Base-by-base conservation (phyloP, 2,329 filamentous ascomycete genomes). In the Boeremia exigua region DNA sequence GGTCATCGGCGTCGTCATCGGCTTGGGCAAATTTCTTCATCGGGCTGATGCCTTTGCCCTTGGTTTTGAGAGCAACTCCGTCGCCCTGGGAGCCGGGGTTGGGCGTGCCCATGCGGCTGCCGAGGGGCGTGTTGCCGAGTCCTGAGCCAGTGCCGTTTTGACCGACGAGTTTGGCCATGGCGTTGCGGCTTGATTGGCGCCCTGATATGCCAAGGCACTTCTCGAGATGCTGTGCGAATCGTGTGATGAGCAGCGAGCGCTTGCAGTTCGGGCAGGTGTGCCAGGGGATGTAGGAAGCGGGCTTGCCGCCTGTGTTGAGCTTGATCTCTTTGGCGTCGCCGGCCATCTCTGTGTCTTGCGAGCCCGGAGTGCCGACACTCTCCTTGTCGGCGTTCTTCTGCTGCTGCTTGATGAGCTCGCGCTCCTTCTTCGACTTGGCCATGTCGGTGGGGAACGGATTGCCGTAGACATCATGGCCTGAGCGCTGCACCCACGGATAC, bases 391-490 rank as follows among this genome's bases (percentile, higher is more conserved):
- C 69, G 43, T 73, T 70, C 62, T 75, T 75, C 58, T 77, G 68
- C 66, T 78, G 71, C 61, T 78, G 66, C 69, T 77, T 73, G 52
- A 77, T 71, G 48, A 78, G 68, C 72, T 87, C 85, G 79, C 87
- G 86, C 72, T 88, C 89, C 81, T 90, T 92, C 83, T 77, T 82
- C 64, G 89, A 92, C 80, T 90, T 90, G 57, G 89, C 89, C 57
- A 88, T 84, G 19, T 88, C 88, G 15, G 86, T 87, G 12, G 90
- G 87, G 83, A 90, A 93, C 27, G 88, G 90, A 75, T 92, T 91
- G 46, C 89, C 90, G 75, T 92, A 92, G 61, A 93, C 91, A 74
- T 94, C 90, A 77, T 87, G 89, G 57, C 89, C 89, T 2, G 86
- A 81, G 71, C 90, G 88, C 63, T 90, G 86, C 58, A 91, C 89